Evolutionary conservation across 306 rosid genomes (phyloP), one percentile per base, ranked within the genome.

Genomic region (Rubus idaeus): DNA sequence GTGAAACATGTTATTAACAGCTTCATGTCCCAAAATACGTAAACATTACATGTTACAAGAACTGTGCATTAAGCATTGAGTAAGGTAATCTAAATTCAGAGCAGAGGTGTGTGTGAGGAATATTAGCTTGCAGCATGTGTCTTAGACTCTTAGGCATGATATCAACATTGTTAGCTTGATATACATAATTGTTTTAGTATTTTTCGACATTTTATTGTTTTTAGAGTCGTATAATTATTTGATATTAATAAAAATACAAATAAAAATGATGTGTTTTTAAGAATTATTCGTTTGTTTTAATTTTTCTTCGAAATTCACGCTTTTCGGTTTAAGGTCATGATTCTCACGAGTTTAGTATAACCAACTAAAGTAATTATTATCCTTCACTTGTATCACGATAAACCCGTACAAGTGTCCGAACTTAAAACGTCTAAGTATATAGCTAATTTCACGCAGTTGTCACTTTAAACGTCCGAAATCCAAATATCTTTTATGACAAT

Each of bases 31-130:
- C 60, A 11, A 26, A 4, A 61, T 18, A 8, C 46, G n/a, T 46
- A 16, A 75, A 74, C 70, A 60, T 46, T 26, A 11, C 78, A 46
- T 10, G 78, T 60, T 61, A 26, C 18, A 16, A 14, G 69, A 61
- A 60, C 14, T 61, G n/a, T 61, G 70, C 37, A 55, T 55, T 11
- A 11, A 73, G 65, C 18, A 12, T 67, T 18, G 42, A n/a, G 37
- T 73, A 47, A 23, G 17, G 2, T 63, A 35, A 62, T 35, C 68
- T 37, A 37, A 30, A 26, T 26, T 26, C 3, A 17, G 65, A 11
- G 2, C 2, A 56, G 57, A 51, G 16, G 20, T 0, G 56, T 51
- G 10, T 53, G 60, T 53, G 23, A 53, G 10, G 12, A 57, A 4
- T 57, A 5, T 57, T 0, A 8, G 63, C 14, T 57, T 57, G 35